These are phyloP conservation scores for Termitomyces sp. DNA, from an alignment of 1,284 basidiomycete species.

Conservation along the genomic window DNA sequence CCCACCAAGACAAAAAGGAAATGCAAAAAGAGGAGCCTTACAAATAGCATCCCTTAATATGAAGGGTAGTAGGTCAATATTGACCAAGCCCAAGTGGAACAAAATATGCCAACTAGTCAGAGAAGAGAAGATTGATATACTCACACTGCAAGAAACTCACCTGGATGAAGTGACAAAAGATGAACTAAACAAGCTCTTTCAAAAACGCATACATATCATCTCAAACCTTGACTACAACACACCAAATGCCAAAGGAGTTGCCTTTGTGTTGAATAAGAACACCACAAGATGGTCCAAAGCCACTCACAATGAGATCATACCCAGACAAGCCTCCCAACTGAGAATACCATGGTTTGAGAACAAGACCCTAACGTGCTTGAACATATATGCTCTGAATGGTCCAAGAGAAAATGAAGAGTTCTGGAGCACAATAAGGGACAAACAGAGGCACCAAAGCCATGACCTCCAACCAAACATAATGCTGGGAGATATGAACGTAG, in stretches of 20 bases:
- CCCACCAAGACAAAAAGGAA: too few relatives aligned
- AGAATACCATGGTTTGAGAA: not conserved
- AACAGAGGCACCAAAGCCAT: too few relatives aligned
- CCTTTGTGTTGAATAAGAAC: not conserved
- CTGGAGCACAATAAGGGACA: not conserved
- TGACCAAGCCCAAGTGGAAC: too few relatives aligned
- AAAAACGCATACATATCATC: not conserved
- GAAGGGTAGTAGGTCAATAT: too few relatives aligned
- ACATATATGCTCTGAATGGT: not conserved
- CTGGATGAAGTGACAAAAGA: not conserved
- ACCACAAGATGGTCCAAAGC: not conserved
- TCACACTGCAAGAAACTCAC: not conserved
- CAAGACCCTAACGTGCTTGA: not conserved
- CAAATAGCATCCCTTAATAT: too few relatives aligned
- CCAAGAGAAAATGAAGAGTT: not conserved
- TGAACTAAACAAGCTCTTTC: not conserved
- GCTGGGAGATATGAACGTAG: conserved; percentile 2
- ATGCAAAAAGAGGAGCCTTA: too few relatives aligned
- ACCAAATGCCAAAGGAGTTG: not conserved
- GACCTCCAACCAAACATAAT: conserved; percentile 3
- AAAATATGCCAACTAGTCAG: too few relatives aligned
- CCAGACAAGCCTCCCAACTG: not conserved
- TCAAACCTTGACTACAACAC: not conserved
- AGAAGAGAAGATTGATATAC: too few relatives aligned
- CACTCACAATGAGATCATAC: not conserved